phyloP scores from a whole-genome alignment of 352 stramenopile genomes.

The Pythium insidiosum region DNA sequence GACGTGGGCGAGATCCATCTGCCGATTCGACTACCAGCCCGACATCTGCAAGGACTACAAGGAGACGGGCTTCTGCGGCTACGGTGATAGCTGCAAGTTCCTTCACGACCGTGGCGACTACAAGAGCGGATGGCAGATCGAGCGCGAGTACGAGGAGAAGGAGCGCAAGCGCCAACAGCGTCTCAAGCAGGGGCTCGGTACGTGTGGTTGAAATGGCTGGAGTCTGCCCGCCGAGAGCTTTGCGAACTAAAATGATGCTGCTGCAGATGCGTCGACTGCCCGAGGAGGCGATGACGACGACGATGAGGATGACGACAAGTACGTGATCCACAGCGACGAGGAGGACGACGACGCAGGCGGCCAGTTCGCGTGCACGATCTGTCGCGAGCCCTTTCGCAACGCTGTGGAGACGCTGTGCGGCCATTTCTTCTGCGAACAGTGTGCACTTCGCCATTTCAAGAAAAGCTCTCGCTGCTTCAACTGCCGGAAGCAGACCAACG shows the following conservation, averaged over 20 bases:
- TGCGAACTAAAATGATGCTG: too few relatives aligned
- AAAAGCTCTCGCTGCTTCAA: conserved; percentile 88
- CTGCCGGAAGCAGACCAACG: conserved; percentile 93
- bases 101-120: conserved; percentile 98
- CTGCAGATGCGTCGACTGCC: too few relatives aligned
- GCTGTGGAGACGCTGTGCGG: conserved; percentile 93
- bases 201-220: conserved; percentile 10
- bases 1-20: conserved; percentile 92
- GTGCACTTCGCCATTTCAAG: conserved; percentile 82
- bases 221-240: too few relatives aligned
- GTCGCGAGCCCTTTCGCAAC: conserved; percentile 87
- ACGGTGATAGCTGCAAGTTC: conserved; percentile 96
- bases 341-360: conserved; percentile 4
- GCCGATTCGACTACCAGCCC: conserved; percentile 95
- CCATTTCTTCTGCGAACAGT: conserved; percentile 96
- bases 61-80: conserved; percentile 98
- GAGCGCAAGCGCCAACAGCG: conserved; percentile 85
- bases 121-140: conserved; percentile 97
- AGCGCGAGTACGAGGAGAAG: conserved; percentile 92
- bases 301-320: conserved; percentile 60
- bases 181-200: conserved; percentile 38
- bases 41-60: conserved; percentile 99
- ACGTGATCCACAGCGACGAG: conserved; percentile 53
- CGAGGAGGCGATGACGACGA: conserved; percentile 37
- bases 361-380: conserved; percentile 96